Evolutionary conservation across 805 yeast species (phyloP), one percentile per base, ranked within the genome.

Genomic region (Candida rishiriensis): DNA sequence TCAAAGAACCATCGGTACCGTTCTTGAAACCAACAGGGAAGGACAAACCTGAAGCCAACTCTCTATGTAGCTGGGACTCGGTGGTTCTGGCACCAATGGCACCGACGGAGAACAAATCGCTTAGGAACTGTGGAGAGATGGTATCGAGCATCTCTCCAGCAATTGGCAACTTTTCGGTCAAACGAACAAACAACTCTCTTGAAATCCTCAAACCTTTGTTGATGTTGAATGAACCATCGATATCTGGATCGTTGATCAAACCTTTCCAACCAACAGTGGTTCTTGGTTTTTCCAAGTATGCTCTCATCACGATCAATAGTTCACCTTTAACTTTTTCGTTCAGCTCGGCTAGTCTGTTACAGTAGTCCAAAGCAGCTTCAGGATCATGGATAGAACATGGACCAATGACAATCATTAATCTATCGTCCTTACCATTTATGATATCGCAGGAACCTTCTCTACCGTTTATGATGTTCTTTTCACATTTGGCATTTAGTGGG

Each of bases 211-310:
- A 76, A 57, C 99, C 99, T 70, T 91, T 90, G 75, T 91, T 91
- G 65, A 91, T 91, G 57, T 89, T 81, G 81, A 87, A 91, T 41
- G 95, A 75, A 48, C 88, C 88, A 66, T 91, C 95, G 57, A 91
- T 84, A 59, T 93, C 96, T 29, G 99, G 99, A 66, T 91, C 99
- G 64, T 91, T 91, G 59, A 91, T 93, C 54, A 91, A 75, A 55
- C 99, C 99, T 71, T 91, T 91, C 99, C 99, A 91, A 48, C 99
- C 99, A 38, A 93, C 98, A 28, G 98, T 91, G 41, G 99, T 91
- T 70, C 99, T 82, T 57, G 99, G 99, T 70, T 91, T 91, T 67
- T 91, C 99, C 60, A 93, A 75, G 72, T 93, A 93, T 3, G 98
- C 98, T 71, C 99, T 83, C 99, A 93, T 93, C 50, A 93, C 83